Percentiles rank a stretch among this genome's conserved stretches.
Conservation (phyloP, 2,329 filamentous ascomycete species). For the Dothistroma pini region DNA sequence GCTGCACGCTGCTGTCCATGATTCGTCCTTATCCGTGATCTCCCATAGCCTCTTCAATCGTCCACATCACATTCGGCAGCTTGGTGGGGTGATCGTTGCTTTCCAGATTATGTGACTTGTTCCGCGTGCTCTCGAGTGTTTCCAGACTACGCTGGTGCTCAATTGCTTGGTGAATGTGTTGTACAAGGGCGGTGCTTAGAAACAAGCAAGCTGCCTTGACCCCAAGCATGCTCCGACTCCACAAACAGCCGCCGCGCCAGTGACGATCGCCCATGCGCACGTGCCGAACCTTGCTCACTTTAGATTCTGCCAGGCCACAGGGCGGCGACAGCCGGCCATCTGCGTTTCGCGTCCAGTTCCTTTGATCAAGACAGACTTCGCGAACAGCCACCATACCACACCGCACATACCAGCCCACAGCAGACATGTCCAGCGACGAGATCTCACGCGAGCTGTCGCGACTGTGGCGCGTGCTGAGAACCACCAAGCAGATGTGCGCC, state of each 20-base stretch:
- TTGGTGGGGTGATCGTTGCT: not conserved
- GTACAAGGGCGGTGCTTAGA: not conserved
- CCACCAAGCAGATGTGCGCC: conserved; percentile 88
- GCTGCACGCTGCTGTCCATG: conserved; percentile 89
- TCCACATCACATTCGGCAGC: not conserved
- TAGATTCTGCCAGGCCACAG: not conserved
- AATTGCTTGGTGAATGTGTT: not conserved
- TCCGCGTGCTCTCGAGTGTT: not conserved
- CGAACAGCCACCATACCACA: conserved; percentile 2
- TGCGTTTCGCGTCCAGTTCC: no score
- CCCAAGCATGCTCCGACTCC: not conserved
- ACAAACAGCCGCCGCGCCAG: not conserved
- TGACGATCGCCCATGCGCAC: not conserved
- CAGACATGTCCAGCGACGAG: conserved; percentile 28
- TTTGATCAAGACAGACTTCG: not conserved
- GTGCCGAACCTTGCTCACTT: not conserved
- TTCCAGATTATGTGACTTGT: not conserved
- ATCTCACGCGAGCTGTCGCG: conserved; percentile 45
- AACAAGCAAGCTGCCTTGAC: not conserved
- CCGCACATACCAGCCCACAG: not conserved
- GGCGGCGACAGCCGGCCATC: no score
- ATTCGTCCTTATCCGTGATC: conserved; percentile 1
- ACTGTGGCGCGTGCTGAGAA: conserved; percentile 92
- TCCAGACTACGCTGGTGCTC: not conserved
- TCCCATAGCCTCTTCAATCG: not conserved